Percentiles rank a stretch among this genome's conserved stretches.
These are phyloP conservation scores for Podospora tetraspora DNA, from an alignment of 495 filamentous ascomycete genomes.

Conservation along the genomic window DNA sequence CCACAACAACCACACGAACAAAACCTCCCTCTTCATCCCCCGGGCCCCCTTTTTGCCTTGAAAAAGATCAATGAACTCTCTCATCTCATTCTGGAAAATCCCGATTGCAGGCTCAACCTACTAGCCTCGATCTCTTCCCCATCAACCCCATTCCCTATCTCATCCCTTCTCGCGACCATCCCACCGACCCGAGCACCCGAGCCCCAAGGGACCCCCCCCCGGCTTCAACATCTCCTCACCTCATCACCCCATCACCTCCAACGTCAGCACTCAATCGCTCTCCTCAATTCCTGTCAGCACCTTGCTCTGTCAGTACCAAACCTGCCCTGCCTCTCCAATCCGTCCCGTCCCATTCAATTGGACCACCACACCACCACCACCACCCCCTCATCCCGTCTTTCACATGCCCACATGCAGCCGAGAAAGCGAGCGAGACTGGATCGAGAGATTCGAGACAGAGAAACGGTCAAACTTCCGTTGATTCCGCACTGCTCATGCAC, in stretches of 20 bases:
- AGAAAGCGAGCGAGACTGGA: not conserved
- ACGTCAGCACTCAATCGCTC: not conserved
- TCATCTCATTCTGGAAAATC: no score
- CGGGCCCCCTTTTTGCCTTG: no score
- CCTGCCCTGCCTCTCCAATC: not conserved
- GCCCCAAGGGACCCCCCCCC: not conserved
- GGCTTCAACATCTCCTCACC: not conserved
- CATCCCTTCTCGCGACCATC: no score
- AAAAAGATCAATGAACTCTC: not conserved
- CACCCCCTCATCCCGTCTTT: not conserved
- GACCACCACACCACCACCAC: not conserved
- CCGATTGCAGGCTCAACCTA: no score
- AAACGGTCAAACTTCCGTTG: not conserved
- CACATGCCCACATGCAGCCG: not conserved
- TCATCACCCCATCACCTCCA: not conserved
- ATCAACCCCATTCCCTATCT: no score
- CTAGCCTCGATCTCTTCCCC: not conserved
- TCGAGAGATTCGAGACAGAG: not conserved
- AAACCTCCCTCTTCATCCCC: not conserved
- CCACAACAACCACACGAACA: not conserved
- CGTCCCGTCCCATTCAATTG: not conserved
- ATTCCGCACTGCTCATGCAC: not conserved
- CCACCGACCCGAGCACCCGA: no score
- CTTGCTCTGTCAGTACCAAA: not conserved
- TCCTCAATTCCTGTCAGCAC: not conserved